Base-by-base conservation (phyloP, 257 asterid species). In the Ballota nigra region DNA sequence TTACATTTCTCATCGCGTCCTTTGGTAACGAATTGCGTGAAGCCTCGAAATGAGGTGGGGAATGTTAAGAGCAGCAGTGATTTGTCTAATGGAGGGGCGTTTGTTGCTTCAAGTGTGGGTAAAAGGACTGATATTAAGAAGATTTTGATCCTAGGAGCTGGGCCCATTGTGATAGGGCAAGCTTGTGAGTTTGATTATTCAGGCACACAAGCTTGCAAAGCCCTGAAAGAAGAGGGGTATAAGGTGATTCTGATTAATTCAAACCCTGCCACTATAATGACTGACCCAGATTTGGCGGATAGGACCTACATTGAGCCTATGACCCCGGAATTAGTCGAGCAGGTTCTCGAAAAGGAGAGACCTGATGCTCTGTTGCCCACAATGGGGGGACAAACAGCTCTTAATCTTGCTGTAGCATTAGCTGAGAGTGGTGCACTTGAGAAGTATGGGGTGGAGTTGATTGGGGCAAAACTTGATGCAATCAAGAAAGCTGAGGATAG, bases 371-470 rank as follows among this genome's bases (percentile, higher is more conserved):
- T 95, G 72, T 71, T 95, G 85, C 98, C 99, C 43, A 95, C 99
- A 0, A 95, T 92, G 99, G 98, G 98, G 7, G 99, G 99, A 24
- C 99, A 95, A 76, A 95, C 99, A 1, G 99, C 99, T 0, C 98
- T 95, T 56, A 92, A 92, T 71, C 91, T 92, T 16, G 97, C 98
- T 1, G 97, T 95, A 22, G 97, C 98, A 2, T 79, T 95, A 79
- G 96, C 98, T 0, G 97, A 92, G 82, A 88, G 91, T 53, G 99
- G 99, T 5, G 96, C 83, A 5, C 92, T 95, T 13, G 96, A 95
- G n/a, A 95, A 88, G 73, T 95, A 95, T 68, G 99, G 98, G 0
- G 95, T 95, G 62, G 98, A 90, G 91, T 78, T 95, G 80, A 95
- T 92, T 58, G 99, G 99, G 22, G 98, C 98, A 2, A 92, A 95